Percentiles rank a stretch among this genome's conserved stretches.
phyloP scores from a whole-genome alignment of 768 basidiomycete species.

The Suillus clintonianus region DNA sequence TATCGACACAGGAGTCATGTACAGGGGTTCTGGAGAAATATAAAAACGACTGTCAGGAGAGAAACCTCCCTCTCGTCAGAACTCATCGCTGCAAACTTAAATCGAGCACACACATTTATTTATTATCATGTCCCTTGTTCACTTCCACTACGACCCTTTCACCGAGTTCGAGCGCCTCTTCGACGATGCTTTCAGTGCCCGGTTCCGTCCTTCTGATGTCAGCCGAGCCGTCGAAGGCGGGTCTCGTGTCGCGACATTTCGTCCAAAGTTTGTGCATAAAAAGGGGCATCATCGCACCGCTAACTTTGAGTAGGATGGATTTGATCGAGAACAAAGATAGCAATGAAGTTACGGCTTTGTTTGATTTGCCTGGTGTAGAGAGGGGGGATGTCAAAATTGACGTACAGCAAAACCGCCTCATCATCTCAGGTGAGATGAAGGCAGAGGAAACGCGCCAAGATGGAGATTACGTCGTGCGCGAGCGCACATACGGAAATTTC shows the following conservation, averaged over 20 bases:
- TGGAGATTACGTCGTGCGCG: conserved; percentile 38
- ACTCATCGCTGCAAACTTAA: background rate
- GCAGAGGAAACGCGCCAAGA: conserved; percentile 34
- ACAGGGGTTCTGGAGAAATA: background rate
- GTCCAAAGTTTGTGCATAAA: conserved; percentile 31
- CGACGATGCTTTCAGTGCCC: conserved; percentile 37
- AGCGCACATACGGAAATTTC: conserved; percentile 51
- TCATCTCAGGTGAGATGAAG: conserved; percentile 50
- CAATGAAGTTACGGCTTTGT: conserved; percentile 53
- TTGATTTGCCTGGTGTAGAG: conserved; percentile 59
- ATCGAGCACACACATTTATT: background rate
- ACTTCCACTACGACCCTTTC: conserved; percentile 39
- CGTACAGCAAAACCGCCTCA: conserved; percentile 49
- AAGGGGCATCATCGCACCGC: background rate
- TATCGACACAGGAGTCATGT: background rate
- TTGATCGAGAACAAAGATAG: conserved; percentile 49
- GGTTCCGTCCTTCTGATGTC: conserved; percentile 20
- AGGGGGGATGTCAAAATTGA: conserved; percentile 56
- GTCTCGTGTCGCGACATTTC: conserved; percentile 12
- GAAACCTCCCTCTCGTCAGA: background rate
- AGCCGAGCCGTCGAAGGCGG: conserved; percentile 14
- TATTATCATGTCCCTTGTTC: conserved; percentile 26
- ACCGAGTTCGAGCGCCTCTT: conserved; percentile 46
- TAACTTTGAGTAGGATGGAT: conserved; percentile 45
- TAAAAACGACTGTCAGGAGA: background rate